Base-by-base conservation (phyloP, 768 basidiomycete species). In the Boletellus emodensis region DNA sequence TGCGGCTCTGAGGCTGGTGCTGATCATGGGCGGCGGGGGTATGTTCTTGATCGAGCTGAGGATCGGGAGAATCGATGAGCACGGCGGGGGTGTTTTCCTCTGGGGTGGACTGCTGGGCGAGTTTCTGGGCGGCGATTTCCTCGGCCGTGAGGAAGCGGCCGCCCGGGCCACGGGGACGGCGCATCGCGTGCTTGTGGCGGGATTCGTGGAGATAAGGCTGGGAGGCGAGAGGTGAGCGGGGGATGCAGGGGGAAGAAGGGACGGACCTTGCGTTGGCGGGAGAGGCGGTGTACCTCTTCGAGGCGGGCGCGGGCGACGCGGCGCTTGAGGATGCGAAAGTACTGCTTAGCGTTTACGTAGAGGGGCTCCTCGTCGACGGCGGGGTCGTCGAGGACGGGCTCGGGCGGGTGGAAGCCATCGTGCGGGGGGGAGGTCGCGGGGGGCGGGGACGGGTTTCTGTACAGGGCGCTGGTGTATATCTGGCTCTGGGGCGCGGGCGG, bases 301-400 rank as follows among this genome's bases (percentile, higher is more conserved):
- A 97, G 78, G 43, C 96, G 79, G 3, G 92, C 90, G 39, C 95
- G 75, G 6, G 95, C 94, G 58, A 90, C 81, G 49, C 96, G 81
- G 55, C 96, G 81, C 75, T 98, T 97, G 70, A 99, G 81, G 62
- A 99, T 98, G 65, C 96, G 90, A 61, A 94, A 93, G 68, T 98
- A 99, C 72, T 99, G 96, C 67, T 99, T 99, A 52, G 96, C 95
- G 61, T 99, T 99, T 52, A 99, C 96, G 72, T 97, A 97, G 59
- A 99, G 84, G 24, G 96, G 95, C 68, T 99, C 95, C 56, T 97
- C 94, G 71, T 97, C 94, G 60, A 90, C 77, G 51, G 69, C 70
- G 4, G 59, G 34, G 53, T 75, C 76, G 17, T 74, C 66, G 46
- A 70, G 62, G 50, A 60, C 56, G 55, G 65, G 60, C 30, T 70